Evolutionary conservation across 768 basidiomycete genomes (phyloP), one percentile per base, ranked within the genome.

Genomic region (Hemileccinum impolitum): DNA sequence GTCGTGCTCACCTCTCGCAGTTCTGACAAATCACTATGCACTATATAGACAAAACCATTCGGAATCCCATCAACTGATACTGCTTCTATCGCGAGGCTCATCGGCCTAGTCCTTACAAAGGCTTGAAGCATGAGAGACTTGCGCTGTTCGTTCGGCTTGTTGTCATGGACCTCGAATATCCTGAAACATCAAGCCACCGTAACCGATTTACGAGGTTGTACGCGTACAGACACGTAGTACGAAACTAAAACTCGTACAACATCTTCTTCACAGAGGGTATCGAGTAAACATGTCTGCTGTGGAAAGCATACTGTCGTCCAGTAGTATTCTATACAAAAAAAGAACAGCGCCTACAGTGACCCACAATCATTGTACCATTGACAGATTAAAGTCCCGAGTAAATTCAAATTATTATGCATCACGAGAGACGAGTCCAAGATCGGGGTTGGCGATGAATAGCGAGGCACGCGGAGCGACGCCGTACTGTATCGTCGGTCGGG

Each of bases 381-480:
- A 37, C 26, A 35, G 45, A 42, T 19, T 13, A 41, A 17, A 43
- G 26, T 25, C 38, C 30, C 39, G 23, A 25, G 41, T 51, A 44
- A 45, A 45, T 38, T 37, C 50, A 37, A 36, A 26, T 34, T 25
- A 35, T 43, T 35, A 39, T 25, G 34, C 18, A 30, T 64, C 58
- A 65, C 32, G 50, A 40, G 34, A 45, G 18, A 37, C 39, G 5
- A 28, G 40, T 44, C 51, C 49, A 37, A 47, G 45, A 50, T 63
- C 61, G 32, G 89, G 87, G 66, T 91, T 90, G 19, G 85, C 85
- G 44, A 91, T 75, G 56, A 80, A 90, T 26, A 91, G 72, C 53
- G 80, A 79, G 17, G 78, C 68, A 51, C 78, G 75, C 19, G 81
- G 80, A 31, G 75, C 82, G 30, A 90, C 74, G 12, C 86, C 87